Base-by-base conservation (phyloP, 2,329 filamentous ascomycete genomes). In the Corinectria fuckeliana region DNA sequence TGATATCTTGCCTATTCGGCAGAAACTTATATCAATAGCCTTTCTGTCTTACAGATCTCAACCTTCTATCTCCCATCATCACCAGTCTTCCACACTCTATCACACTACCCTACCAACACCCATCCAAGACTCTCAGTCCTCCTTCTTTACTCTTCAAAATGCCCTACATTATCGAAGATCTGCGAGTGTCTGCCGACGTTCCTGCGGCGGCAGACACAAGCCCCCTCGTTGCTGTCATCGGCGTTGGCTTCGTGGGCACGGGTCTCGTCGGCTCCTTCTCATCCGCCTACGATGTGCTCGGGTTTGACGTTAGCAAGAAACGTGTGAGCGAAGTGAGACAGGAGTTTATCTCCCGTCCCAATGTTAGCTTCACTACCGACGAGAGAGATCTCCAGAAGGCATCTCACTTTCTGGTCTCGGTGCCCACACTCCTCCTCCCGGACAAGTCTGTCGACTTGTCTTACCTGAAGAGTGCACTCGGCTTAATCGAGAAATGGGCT, bases 191-290 rank as follows among this genome's bases (percentile, higher is more conserved):
- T 36, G 7, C 32, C 32, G 5, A 3, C 32, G 32, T 9, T 36
- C 32, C 32, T 18, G 32, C 18, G 6, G 10, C 32, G 5, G 32
- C 32, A 2, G 32, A 16, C 8, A 16, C 32, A 14, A 36, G 18
- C 6, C 74, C 77, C 3, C 21, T 77, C 3, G 74, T 83, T 4
- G 80, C 79, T 32, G 75, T 84, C 16, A 77, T 84, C 21, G 82
- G 82, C 6, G 78, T 83, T n/a, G 82, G 82, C 26, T 84, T 82
- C 63, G 81, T 84, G 6, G 81, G 82, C 4, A 74, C 75, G 20
- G 78, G 83, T 54, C 77, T 84, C 5, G 76, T 81, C 48, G 67
- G 71, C 26, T 73, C 71, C 3, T 83, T 84, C 63, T 73, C 76
- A 1, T 68, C 57, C 4, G 62, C 69, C n/a, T 82, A 76, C 65